Conservation (phyloP, 2,329 filamentous ascomycete species). For the Immersiporthe knoxdaviesiana region DNA sequence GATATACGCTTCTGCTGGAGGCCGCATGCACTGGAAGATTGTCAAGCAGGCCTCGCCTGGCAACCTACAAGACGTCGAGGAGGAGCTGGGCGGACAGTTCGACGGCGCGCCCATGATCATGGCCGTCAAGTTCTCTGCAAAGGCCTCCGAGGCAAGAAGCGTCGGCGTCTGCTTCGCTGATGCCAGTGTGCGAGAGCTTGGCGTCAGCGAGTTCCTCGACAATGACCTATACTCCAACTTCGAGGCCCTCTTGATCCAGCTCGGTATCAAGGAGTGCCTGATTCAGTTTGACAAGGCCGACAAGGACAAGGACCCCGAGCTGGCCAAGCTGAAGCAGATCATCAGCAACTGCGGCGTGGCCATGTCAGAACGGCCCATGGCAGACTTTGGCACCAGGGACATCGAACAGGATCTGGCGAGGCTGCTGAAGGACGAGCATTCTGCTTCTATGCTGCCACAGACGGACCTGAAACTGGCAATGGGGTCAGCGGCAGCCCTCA, state of each 20-base stretch:
- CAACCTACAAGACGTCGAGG: slow-evolving; percentile 95
- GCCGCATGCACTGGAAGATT: slow-evolving; percentile 90
- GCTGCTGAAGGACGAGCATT: slow-evolving; percentile 83
- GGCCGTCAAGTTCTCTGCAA: slow-evolving; percentile 90
- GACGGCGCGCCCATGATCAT: slow-evolving; percentile 93
- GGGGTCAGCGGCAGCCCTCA: slow-evolving; percentile 89
- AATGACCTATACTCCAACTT: slow-evolving; percentile 99
- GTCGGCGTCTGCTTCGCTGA: slow-evolving; percentile 98
- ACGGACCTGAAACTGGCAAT: slow-evolving; percentile 94
- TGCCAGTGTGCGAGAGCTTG: slow-evolving; percentile 91
- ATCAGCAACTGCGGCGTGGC: slow-evolving; percentile 92
- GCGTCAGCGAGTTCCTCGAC: slow-evolving; percentile 97
- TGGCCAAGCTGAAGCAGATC: slow-evolving; percentile 84
- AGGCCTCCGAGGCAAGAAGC: slow-evolving; percentile 78
- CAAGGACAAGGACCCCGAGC: slow-evolving; percentile 86
- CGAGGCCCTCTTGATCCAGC: slow-evolving; percentile 91
- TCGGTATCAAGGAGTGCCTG: slow-evolving; percentile 92
- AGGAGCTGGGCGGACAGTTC: slow-evolving; percentile 84
- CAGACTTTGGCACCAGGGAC: slow-evolving; percentile 85
- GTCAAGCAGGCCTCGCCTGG: slow-evolving; percentile 91
- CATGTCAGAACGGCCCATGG: slow-evolving; percentile 74
- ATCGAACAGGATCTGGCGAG: slow-evolving; percentile 94
- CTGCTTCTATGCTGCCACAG: slow-evolving; percentile 77
- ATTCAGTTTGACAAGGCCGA: slow-evolving; percentile 77
- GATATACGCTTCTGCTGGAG: slow-evolving; percentile 77